phyloP scores from a whole-genome alignment of 164 flowering plant species.

The Piper betle region DNA sequence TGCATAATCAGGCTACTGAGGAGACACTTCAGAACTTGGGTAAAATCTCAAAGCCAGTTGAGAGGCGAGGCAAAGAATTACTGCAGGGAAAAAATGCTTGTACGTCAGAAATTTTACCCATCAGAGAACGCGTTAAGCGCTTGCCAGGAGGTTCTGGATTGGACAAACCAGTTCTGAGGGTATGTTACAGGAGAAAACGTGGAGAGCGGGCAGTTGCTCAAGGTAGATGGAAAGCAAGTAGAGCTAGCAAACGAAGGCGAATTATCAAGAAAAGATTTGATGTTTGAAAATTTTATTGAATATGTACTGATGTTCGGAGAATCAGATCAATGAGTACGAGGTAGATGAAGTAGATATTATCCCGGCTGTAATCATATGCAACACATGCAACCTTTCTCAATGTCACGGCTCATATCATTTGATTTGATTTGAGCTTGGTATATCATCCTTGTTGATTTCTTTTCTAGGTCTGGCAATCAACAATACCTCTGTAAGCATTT shows the following conservation, averaged over 20 bases:
- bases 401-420: too few relatives aligned
- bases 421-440: too few relatives aligned
- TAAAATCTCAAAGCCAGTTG: slow-evolving; percentile 10
- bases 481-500: too few relatives aligned
- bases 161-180: slow-evolving; percentile 11
- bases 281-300: too few relatives aligned
- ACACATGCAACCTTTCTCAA: too few relatives aligned
- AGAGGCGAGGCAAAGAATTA: slow-evolving; percentile 12
- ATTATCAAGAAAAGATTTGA: too few relatives aligned
- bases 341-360: too few relatives aligned
- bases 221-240: slow-evolving; percentile 34
- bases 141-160: neutral
- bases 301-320: too few relatives aligned
- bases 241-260: neutral
- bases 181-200: slow-evolving; percentile 52
- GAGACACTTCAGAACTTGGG: slow-evolving; percentile 21
- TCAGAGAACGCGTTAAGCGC: neutral
- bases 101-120: slow-evolving; percentile 13
- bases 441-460: too few relatives aligned
- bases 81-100: slow-evolving; percentile 14
- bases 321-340: too few relatives aligned
- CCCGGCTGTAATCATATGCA: too few relatives aligned
- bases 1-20: slow-evolving; percentile 30
- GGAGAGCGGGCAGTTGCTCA: slow-evolving; percentile 58
- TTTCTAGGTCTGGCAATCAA: too few relatives aligned